Conservation (phyloP, 2,329 filamentous ascomycete species). For the Amauroascus niger region DNA sequence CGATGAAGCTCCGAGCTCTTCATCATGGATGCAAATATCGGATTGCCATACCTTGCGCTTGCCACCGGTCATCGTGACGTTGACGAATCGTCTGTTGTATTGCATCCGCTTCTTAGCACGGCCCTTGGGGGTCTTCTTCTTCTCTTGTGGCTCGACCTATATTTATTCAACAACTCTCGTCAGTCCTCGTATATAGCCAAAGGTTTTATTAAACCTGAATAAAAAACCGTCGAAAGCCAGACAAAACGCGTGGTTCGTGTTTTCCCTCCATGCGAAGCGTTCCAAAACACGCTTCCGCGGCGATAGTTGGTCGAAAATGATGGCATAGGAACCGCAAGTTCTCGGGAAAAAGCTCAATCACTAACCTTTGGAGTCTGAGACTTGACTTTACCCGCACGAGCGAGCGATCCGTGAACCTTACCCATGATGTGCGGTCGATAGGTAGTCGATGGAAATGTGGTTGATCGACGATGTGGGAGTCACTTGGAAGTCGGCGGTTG, state of each 20-base stretch:
- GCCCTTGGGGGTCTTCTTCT: constrained; percentile 94
- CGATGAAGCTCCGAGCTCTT: neutral
- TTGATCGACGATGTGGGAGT: constrained; percentile 8
- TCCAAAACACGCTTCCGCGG: neutral
- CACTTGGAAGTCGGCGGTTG: constrained; percentile 9
- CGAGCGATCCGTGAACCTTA: constrained; percentile 80
- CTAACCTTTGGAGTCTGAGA: constrained; percentile 51
- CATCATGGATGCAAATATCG: neutral
- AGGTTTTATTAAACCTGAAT: neutral
- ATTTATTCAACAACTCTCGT: neutral
- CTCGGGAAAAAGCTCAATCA: neutral
- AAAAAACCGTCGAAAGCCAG: neutral
- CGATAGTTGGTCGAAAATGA: neutral
- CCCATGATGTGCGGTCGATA: constrained; percentile 54
- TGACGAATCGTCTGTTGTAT: constrained; percentile 97
- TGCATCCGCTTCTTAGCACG: constrained; percentile 93
- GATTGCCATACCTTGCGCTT: constrained; percentile 76
- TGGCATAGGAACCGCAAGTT: neutral
- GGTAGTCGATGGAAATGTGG: constrained; percentile 11
- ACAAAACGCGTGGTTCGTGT: neutral
- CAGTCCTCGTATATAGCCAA: neutral
- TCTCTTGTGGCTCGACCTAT: constrained; percentile 83
- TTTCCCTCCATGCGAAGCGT: neutral
- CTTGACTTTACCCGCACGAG: constrained; percentile 97
- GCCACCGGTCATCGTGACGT: constrained; percentile 92